Evolutionary conservation across 768 basidiomycete genomes (phyloP).

Genomic region (Hirschioporus abietinus): DNA sequence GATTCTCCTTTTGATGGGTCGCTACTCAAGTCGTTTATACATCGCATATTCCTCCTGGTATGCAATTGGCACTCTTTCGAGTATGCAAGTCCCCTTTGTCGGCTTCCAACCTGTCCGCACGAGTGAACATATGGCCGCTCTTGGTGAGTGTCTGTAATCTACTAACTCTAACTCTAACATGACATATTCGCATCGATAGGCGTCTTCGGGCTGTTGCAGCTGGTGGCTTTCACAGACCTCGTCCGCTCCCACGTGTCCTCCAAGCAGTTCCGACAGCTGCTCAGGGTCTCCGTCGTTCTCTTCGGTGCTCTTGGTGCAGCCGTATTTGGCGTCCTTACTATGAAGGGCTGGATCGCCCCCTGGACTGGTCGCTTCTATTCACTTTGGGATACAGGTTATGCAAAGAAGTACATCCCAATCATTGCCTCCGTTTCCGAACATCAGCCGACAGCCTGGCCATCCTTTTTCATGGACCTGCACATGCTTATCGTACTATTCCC

Average conservation of each 20-base stretch:
- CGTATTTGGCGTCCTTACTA: conserved; percentile 77
- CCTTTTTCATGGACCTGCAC: conserved; percentile 99
- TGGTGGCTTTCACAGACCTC: conserved; percentile 88
- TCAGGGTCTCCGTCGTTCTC: conserved; percentile 63
- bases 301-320: conserved; percentile 67
- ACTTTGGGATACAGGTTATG: conserved; percentile 98
- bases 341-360: conserved; percentile 93
- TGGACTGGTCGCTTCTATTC: conserved; percentile 99
- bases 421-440: conserved; percentile 99
- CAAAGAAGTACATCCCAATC: conserved; percentile 96
- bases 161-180: conserved; percentile 9
- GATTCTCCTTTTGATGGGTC: conserved; percentile 93
- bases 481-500: conserved; percentile 98
- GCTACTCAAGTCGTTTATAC: conserved; percentile 88
- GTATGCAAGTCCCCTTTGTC: conserved; percentile 99
- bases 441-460: conserved; percentile 99
- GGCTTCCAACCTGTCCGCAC: conserved; percentile 98
- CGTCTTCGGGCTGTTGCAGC: conserved; percentile 94
- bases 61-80: conserved; percentile 91
- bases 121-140: conserved; percentile 97
- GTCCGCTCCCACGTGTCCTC: conserved; percentile 86
- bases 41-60: conserved; percentile 98
- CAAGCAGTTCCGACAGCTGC: conserved; percentile 84
- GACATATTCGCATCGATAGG: conserved; percentile 36
- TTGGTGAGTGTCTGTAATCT: conserved; percentile 49